phyloP scores from a whole-genome alignment of 345 rosid genomes.

The sweet orange (Citrus sinensis) region DNA sequence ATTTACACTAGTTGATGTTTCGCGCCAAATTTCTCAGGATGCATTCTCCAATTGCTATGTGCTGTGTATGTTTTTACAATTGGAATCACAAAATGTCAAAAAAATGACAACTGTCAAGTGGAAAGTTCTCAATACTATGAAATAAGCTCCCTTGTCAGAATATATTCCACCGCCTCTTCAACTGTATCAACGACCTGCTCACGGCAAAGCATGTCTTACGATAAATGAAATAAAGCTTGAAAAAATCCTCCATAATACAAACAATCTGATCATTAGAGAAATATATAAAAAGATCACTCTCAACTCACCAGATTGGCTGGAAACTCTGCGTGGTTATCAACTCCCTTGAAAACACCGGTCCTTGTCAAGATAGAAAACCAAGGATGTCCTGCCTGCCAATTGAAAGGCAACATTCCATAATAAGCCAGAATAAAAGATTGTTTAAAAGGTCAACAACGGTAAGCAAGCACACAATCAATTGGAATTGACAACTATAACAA shows the following conservation, averaged over 20 bases:
- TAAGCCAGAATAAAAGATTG: background rate
- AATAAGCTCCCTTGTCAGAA: conserved; percentile 30
- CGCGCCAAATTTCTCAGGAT: too few species aligned
- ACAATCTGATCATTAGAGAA: too few species aligned
- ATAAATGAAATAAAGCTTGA: background rate
- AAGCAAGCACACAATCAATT: background rate
- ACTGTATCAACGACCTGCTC: conserved; percentile 46
- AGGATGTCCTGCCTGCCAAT: conserved; percentile 40
- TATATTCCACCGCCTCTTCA: conserved; percentile 46
- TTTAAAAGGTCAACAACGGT: background rate
- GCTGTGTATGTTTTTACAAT: too few species aligned
- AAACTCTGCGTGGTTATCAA: conserved; percentile 30
- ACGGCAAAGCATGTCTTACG: background rate
- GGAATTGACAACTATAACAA: background rate
- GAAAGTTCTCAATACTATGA: background rate
- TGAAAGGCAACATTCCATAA: background rate
- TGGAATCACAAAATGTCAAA: too few species aligned
- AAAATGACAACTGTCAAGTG: background rate
- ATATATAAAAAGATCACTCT: too few species aligned
- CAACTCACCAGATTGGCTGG: conserved; percentile 46
- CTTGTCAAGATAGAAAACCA: conserved; percentile 55
- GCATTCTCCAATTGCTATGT: too few species aligned
- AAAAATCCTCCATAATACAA: background rate
- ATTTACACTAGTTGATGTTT: too few species aligned
- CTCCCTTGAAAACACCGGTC: conserved; percentile 43